Percentiles rank a stretch among this genome's conserved stretches.
Evolutionary conservation across 2,329 filamentous ascomycete species (phyloP).

Genomic region (Verruconis gallopava): DNA sequence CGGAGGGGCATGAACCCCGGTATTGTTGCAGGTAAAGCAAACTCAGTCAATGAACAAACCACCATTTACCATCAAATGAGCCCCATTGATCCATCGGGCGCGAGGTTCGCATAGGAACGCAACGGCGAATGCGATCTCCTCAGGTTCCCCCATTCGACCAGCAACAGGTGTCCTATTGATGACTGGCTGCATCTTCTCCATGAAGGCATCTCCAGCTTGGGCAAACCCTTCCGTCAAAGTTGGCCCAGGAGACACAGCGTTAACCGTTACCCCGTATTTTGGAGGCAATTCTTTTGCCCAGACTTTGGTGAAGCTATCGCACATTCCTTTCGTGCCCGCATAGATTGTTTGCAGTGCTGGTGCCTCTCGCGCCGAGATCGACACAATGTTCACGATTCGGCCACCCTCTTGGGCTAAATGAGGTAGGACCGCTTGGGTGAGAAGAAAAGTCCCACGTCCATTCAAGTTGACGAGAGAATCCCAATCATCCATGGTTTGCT

Average conservation of each 20-base stretch:
- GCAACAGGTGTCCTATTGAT: not conserved
- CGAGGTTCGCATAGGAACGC: slow-evolving; percentile 27
- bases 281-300: slow-evolving; percentile 35
- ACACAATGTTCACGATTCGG: slow-evolving; percentile 14
- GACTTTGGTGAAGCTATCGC: slow-evolving; percentile 33
- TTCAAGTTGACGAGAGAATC: slow-evolving; percentile 31
- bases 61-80: slow-evolving; percentile 18
- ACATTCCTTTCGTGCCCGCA: slow-evolving; percentile 37
- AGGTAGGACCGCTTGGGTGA: slow-evolving; percentile 30
- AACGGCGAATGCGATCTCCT: not conserved
- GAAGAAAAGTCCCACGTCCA: slow-evolving; percentile 29
- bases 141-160: not conserved
- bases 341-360: slow-evolving; percentile 34
- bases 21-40: too few relatives aligned
- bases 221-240: slow-evolving; percentile 24
- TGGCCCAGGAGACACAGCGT: slow-evolving; percentile 32
- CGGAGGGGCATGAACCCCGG: too few relatives aligned
- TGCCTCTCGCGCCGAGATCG: slow-evolving; percentile 23
- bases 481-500: slow-evolving; percentile 29
- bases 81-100: slow-evolving; percentile 37
- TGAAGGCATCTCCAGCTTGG: slow-evolving; percentile 25
- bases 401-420: slow-evolving; percentile 18
- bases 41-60: slow-evolving; percentile 17
- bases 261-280: slow-evolving; percentile 35
- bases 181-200: slow-evolving; percentile 20